Percentiles rank a stretch among this genome's conserved stretches.
phyloP scores from a whole-genome alignment of 805 yeast species.

The Cyberlindnera xylosilytica region DNA sequence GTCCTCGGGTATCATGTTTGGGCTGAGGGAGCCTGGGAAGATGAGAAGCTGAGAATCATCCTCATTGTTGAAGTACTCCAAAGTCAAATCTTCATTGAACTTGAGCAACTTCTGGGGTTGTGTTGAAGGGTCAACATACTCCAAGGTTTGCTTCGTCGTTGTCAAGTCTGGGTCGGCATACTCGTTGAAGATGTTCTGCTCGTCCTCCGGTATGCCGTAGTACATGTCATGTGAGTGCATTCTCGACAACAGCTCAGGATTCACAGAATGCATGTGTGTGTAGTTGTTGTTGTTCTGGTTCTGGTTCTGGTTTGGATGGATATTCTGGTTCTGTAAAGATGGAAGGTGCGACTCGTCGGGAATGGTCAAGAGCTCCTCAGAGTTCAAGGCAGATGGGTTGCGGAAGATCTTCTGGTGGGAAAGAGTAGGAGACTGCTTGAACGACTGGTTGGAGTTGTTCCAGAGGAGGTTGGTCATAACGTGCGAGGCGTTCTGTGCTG shows the following conservation, averaged over 20 bases:
- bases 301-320: background rate
- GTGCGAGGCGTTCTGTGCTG: conserved; percentile 4
- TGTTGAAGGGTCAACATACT: conserved; percentile 5
- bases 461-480: conserved; percentile 10
- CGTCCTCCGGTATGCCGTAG: conserved; percentile 25
- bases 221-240: conserved; percentile 22
- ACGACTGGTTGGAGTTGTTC: conserved; percentile 13
- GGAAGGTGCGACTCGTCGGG: conserved; percentile 17
- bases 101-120: conserved; percentile 21
- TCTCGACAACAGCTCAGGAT: conserved; percentile 12
- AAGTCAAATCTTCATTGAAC: conserved; percentile 27
- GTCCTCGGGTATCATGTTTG: conserved; percentile 24
- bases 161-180: conserved; percentile 28
- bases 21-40: conserved; percentile 19
- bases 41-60: conserved; percentile 23
- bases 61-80: conserved; percentile 25
- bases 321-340: conserved; percentile 1
- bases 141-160: conserved; percentile 21
- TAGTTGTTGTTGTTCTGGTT: background rate
- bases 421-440: conserved; percentile 13
- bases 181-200: conserved; percentile 21
- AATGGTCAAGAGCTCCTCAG: conserved; percentile 25
- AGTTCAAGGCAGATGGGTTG: conserved; percentile 23
- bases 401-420: conserved; percentile 18
- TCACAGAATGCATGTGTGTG: conserved; percentile 4